phyloP scores from a whole-genome alignment of 352 stramenopile genomes.

The Globisporangium takayamanum region DNA sequence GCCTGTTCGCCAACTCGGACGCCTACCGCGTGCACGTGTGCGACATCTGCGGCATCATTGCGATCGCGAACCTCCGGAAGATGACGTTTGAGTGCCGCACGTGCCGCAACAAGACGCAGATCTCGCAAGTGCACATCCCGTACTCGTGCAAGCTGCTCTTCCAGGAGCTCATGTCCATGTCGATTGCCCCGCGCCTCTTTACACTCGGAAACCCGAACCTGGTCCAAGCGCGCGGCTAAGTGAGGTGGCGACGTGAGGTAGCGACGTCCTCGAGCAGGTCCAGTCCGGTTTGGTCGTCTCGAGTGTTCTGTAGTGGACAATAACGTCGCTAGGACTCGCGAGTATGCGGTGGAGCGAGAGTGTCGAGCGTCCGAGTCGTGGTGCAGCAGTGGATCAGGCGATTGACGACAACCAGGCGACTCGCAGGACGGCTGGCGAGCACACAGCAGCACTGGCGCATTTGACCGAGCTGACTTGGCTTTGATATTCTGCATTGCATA shows the following conservation, averaged over 20 bases:
- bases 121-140: conserved; percentile 96
- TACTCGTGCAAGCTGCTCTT: conserved; percentile 99
- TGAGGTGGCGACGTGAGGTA: neutral
- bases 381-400: too few relatives aligned
- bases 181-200: conserved; percentile 97
- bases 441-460: too few relatives aligned
- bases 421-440: too few relatives aligned
- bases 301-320: too few relatives aligned
- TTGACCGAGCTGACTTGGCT: too few relatives aligned
- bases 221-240: conserved; percentile 31
- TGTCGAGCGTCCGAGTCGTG: too few relatives aligned
- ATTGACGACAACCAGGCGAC: too few relatives aligned
- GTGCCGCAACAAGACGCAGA: conserved; percentile 93
- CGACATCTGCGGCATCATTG: conserved; percentile 98
- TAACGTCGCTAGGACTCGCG: too few relatives aligned
- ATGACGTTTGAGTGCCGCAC: conserved; percentile 98
- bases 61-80: conserved; percentile 98
- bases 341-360: too few relatives aligned
- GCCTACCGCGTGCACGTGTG: conserved; percentile 99
- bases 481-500: too few relatives aligned
- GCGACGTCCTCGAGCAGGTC: too few relatives aligned
- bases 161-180: conserved; percentile 99
- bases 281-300: too few relatives aligned
- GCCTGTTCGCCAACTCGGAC: conserved; percentile 99
- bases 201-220: conserved; percentile 84